Evolutionary conservation across 2,329 filamentous ascomycete species (phyloP).

Genomic region (Fusarium oxysporum): DNA sequence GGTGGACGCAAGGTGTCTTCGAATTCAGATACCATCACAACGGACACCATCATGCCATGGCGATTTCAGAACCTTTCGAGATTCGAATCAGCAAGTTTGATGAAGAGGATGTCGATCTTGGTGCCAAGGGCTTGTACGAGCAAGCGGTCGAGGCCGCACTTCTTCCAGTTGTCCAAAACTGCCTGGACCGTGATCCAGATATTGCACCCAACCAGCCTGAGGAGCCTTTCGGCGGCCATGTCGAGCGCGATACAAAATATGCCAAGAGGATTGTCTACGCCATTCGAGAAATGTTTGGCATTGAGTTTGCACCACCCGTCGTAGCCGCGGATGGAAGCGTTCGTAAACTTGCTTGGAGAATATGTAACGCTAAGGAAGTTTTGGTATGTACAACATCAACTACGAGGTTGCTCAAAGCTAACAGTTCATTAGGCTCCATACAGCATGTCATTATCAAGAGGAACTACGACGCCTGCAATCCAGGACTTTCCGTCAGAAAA

Average conservation of each 20-base stretch:
- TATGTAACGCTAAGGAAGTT: conserved; percentile 95
- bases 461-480: conserved; percentile 68
- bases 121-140: conserved; percentile 71
- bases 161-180: conserved; percentile 87
- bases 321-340: conserved; percentile 93
- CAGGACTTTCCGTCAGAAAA: conserved; percentile 53
- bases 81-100: conserved; percentile 86
- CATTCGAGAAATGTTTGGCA: conserved; percentile 95
- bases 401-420: not conserved
- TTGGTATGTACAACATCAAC: conserved; percentile 70
- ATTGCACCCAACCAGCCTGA: conserved; percentile 85
- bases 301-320: conserved; percentile 93
- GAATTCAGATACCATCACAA: conserved; percentile 98
- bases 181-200: conserved; percentile 90
- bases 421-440: conserved; percentile 70
- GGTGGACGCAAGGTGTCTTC: conserved; percentile 96
- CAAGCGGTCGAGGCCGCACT: conserved; percentile 80
- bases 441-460: conserved; percentile 75
- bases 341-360: conserved; percentile 89
- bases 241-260: conserved; percentile 90
- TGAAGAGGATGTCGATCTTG: conserved; percentile 74
- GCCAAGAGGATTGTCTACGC: conserved; percentile 92
- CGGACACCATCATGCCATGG: conserved; percentile 92
- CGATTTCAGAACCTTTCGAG: conserved; percentile 93
- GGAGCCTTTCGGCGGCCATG: conserved; percentile 85